These are phyloP conservation scores for Endotrypanum monterogeii DNA, from an alignment of 208 protist genomes.

Conservation along the genomic window DNA sequence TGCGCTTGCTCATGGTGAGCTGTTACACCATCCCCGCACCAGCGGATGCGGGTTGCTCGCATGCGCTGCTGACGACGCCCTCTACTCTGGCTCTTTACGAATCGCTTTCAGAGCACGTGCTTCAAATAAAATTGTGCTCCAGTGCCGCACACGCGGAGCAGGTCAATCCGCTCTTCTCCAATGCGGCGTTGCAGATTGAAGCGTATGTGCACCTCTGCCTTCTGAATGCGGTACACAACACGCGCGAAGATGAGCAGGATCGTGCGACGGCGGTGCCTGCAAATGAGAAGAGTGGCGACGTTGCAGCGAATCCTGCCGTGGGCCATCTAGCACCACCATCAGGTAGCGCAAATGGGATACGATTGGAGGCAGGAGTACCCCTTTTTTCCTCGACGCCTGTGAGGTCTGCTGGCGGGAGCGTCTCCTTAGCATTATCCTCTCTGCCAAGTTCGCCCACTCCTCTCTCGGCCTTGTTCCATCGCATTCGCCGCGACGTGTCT, in stretches of 20 bases:
- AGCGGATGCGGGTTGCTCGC: conserved; percentile 3
- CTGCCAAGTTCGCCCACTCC: conserved; percentile 19
- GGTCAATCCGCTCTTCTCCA: conserved; percentile 29
- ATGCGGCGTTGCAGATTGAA: conserved; percentile 13
- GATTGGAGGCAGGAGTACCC: background rate
- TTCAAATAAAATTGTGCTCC: conserved; percentile 41
- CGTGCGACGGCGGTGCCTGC: background rate
- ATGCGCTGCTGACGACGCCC: conserved; percentile 36
- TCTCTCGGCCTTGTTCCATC: conserved; percentile 11
- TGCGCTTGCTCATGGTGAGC: conserved; percentile 69
- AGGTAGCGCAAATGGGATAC: background rate
- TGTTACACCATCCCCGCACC: conserved; percentile 52
- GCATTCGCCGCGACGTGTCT: conserved; percentile 23
- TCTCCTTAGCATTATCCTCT: background rate
- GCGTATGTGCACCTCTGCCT: conserved; percentile 26
- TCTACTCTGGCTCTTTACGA: conserved; percentile 58
- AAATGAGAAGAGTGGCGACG: background rate
- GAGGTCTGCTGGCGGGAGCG: background rate
- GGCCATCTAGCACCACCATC: background rate
- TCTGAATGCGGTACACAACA: conserved; percentile 31
- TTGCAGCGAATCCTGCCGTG: background rate
- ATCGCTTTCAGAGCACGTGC: conserved; percentile 44
- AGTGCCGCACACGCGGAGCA: conserved; percentile 5
- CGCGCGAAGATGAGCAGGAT: conserved; percentile 28
- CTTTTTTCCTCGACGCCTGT: background rate